Evolutionary conservation across 2,329 filamentous ascomycete genomes (phyloP).

Genomic region (Clonostachys rosea): DNA sequence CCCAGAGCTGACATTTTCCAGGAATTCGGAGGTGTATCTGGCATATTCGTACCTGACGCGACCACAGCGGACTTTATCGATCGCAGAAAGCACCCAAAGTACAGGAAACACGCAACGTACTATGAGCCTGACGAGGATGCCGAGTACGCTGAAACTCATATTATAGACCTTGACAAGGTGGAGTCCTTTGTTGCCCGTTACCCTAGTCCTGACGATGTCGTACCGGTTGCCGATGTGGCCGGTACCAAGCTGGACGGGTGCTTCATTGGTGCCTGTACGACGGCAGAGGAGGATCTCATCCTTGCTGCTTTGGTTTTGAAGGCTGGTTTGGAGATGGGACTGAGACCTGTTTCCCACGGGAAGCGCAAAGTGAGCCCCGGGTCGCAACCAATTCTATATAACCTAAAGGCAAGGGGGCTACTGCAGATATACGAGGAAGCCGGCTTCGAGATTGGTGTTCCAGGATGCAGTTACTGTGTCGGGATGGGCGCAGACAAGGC

Average conservation of each 20-base stretch:
- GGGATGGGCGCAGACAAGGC: slow-evolving; percentile 32
- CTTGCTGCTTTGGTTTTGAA: slow-evolving; percentile 31
- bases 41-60: slow-evolving; percentile 29
- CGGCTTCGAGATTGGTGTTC: slow-evolving; percentile 30
- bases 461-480: slow-evolving; percentile 37
- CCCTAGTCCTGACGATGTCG: slow-evolving; percentile 34
- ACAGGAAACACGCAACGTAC: slow-evolving; percentile 22
- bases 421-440: slow-evolving; percentile 27
- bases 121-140: slow-evolving; percentile 29
- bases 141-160: slow-evolving; percentile 21
- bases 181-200: slow-evolving; percentile 28
- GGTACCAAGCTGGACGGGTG: slow-evolving; percentile 28
- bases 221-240: slow-evolving; percentile 22
- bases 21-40: slow-evolving; percentile 32
- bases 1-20: slow-evolving; percentile 6
- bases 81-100: slow-evolving; percentile 15
- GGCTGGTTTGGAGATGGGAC: slow-evolving; percentile 21
- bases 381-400: slow-evolving; percentile 24
- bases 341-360: slow-evolving; percentile 18
- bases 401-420: slow-evolving; percentile 22
- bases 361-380: slow-evolving; percentile 33
- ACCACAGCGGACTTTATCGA: slow-evolving; percentile 23
- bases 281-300: slow-evolving; percentile 34
- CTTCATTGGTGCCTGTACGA: slow-evolving; percentile 40
- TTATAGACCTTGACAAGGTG: slow-evolving; percentile 29